Base-by-base conservation (phyloP, 768 basidiomycete species). In the Mycena vitilis region DNA sequence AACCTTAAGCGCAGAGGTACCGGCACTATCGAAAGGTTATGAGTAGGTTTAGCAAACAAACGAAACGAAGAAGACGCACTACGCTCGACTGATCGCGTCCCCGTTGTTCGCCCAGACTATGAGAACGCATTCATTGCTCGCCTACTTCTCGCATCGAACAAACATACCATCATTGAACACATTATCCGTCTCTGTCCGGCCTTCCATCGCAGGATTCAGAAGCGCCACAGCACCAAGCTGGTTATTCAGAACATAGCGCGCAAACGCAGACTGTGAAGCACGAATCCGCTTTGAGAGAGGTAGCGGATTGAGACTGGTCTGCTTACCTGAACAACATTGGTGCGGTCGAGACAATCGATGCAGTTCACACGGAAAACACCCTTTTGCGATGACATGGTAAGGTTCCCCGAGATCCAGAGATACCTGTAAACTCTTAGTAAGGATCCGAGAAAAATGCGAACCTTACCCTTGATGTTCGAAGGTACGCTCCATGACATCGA, bases 91-190 rank as follows among this genome's bases (percentile, higher is more conserved):
- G 66, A 98, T 94, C 7, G 95, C 92, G 76, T 99, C 98, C 0
- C 98, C 98, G 72, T 99, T 99, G 75, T 99, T 98, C 2, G 98
- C 98, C 98, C 98, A 99, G 20, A 95, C 94, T 94, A 67, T 25
- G 52, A 45, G 15, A 66, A 30, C 30, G 30, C 20, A 56, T 23
- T 22, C 37, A 22, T n/a, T 30, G 44, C 12, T 16, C 7, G 54
- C 4, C 42, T 36, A 25, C 23, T 7, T 16, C 6, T 23, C 47
- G n/a, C n/a, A 25, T 20, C 22, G 61, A 42, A 58, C 22, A 23
- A 44, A 60, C 77, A 71, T 78, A 93, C 93, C 88, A 76, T 94
- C 89, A 70, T 95, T 96, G 76, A 96, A 94, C 20, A 89, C 86
- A 20, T 87, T 72, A 73, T 97, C 95, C 63, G 88, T 86, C 55